Conservation (phyloP, 176 grass and related monocot genomes). For the Calamus simplicifolius region DNA sequence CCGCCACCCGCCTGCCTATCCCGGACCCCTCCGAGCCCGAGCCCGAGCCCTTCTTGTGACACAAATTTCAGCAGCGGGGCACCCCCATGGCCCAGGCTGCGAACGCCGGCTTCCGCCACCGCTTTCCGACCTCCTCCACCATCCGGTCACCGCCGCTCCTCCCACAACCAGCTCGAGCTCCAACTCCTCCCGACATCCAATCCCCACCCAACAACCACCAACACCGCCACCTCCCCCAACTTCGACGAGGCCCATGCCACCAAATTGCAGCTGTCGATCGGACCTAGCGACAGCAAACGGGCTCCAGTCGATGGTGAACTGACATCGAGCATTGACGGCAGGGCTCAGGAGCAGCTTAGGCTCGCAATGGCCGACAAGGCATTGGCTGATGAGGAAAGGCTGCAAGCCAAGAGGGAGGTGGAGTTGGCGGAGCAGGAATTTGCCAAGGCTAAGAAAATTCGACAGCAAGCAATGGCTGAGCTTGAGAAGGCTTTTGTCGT, state of each 20-base stretch:
- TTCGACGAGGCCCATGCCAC: conserved; percentile 20
- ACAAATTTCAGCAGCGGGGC: too few species aligned
- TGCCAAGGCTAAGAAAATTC: conserved; percentile 50
- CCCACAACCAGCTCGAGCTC: conserved; percentile 36
- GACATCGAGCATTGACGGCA: neutral
- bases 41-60: too few species aligned
- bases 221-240: conserved; percentile 5
- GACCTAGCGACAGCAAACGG: conserved; percentile 4
- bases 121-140: neutral
- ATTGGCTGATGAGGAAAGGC: conserved; percentile 39
- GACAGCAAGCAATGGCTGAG: conserved; percentile 57
- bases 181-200: conserved; percentile 53
- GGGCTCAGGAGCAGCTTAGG: conserved; percentile 11
- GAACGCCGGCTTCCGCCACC: conserved; percentile 10
- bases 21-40: too few species aligned
- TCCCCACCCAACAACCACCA: neutral
- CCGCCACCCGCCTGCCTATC: too few species aligned
- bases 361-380: conserved; percentile 49
- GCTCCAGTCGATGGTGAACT: too few species aligned
- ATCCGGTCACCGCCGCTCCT: neutral
- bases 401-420: conserved; percentile 39
- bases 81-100: neutral
- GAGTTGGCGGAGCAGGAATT: conserved; percentile 59
- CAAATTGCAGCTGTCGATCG: conserved; percentile 69
- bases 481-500: conserved; percentile 55